Conservation (phyloP, 306 rosid species). For the Corylus heterophylla region DNA sequence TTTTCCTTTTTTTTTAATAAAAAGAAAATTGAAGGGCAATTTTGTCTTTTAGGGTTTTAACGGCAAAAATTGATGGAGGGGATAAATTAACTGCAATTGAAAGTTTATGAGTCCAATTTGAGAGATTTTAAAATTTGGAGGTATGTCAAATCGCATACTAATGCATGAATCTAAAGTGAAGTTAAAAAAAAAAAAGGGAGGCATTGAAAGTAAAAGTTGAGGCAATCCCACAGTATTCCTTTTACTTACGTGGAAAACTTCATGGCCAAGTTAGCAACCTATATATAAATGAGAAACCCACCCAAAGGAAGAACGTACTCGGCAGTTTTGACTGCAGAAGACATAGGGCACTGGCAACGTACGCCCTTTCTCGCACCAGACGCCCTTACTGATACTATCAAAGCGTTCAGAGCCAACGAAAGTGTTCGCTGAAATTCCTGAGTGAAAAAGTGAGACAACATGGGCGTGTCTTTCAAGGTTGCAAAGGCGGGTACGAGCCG, state of each 20-base stretch:
- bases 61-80: too few relatives aligned
- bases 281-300: conserved; percentile 16
- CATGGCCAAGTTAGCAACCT: conserved; percentile 39
- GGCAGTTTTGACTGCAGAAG: conserved; percentile 2
- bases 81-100: too few relatives aligned
- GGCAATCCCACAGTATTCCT: not conserved
- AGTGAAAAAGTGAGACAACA: not conserved
- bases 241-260: conserved; percentile 28
- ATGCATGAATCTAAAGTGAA: too few relatives aligned
- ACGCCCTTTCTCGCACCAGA: not conserved
- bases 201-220: not conserved
- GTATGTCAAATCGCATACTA: too few relatives aligned
- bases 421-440: conserved; percentile 2
- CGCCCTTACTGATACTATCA: not conserved
- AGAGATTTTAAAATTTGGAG: too few relatives aligned
- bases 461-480: conserved; percentile 47
- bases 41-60: too few relatives aligned
- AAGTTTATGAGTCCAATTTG: too few relatives aligned
- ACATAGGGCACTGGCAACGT: conserved; percentile 18
- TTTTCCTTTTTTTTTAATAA: too few relatives aligned
- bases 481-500: conserved; percentile 36
- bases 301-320: conserved; percentile 4
- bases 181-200: too few relatives aligned
- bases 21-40: too few relatives aligned
- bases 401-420: not conserved